Evolutionary conservation across 805 yeast species (phyloP).

Genomic region (Candida railenensis): DNA sequence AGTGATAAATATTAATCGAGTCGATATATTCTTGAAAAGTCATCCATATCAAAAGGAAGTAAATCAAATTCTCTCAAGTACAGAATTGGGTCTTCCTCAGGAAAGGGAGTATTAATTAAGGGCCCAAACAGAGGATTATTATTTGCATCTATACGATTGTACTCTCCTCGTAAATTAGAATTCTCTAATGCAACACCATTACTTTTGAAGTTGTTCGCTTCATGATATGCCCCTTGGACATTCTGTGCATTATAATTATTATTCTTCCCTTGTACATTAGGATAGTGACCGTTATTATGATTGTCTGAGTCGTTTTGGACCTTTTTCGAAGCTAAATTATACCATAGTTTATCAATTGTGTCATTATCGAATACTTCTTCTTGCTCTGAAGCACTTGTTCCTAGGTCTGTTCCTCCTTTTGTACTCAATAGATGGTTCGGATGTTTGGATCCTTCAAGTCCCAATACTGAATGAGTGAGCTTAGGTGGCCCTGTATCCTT

Average conservation of each 20-base stretch:
- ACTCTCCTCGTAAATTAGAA: neutral
- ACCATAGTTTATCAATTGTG: conserved; percentile 38
- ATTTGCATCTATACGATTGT: neutral
- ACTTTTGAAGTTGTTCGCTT: neutral
- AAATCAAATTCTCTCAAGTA: conserved; percentile 3
- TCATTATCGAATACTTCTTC: conserved; percentile 15
- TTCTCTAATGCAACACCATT: neutral
- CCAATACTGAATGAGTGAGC: neutral
- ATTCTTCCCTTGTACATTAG: conserved; percentile 9
- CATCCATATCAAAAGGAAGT: conserved; percentile 1
- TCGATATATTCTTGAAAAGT: neutral
- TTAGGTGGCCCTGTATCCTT: neutral
- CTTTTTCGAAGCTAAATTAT: conserved; percentile 26
- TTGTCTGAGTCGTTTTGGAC: neutral
- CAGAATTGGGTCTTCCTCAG: conserved; percentile 1
- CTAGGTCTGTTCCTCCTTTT: neutral
- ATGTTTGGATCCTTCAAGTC: neutral
- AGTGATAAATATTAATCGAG: neutral
- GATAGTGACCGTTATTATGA: conserved; percentile 9
- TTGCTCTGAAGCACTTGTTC: neutral
- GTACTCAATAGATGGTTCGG: neutral
- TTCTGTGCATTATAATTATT: neutral
- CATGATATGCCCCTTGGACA: neutral
- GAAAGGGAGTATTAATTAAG: neutral
- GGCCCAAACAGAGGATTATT: neutral